A percentile compares a stretch with the other conserved stretches of the same genome.
These are phyloP conservation scores for Mycena leptocephala DNA, from an alignment of 768 basidiomycete genomes.

Conservation along the genomic window DNA sequence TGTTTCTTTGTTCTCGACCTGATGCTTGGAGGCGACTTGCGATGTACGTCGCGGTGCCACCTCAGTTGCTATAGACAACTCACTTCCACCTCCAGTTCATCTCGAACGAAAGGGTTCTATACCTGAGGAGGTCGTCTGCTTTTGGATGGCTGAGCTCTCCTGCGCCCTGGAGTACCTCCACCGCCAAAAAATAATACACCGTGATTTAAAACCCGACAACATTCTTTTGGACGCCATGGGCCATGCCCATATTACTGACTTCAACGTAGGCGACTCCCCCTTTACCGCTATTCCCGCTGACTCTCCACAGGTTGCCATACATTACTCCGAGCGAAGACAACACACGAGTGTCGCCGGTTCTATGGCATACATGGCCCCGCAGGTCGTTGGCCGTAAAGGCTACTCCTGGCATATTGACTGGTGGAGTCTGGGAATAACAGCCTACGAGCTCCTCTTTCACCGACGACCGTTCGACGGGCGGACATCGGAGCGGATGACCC, in stretches of 20 bases:
- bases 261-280: constrained; percentile 71
- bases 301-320: constrained; percentile 78
- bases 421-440: constrained; percentile 96
- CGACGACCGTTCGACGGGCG: constrained; percentile 93
- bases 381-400: constrained; percentile 92
- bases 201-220: constrained; percentile 94
- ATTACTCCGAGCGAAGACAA: constrained; percentile 91
- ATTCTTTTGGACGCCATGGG: constrained; percentile 94
- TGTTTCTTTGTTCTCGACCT: constrained; percentile 98
- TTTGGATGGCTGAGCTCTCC: constrained; percentile 93
- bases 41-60: constrained; percentile 73
- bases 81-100: constrained; percentile 72
- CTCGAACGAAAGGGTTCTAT: constrained; percentile 81
- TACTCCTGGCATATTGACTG: constrained; percentile 96
- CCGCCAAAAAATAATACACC: constrained; percentile 92
- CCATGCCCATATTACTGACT: constrained; percentile 97
- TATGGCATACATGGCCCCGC: constrained; percentile 99
- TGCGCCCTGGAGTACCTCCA: constrained; percentile 93
- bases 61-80: constrained; percentile 15
- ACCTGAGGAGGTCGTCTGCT: constrained; percentile 81
- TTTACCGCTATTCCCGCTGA: background rate
- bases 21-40: constrained; percentile 95
- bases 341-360: constrained; percentile 97
- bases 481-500: constrained; percentile 90
- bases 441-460: constrained; percentile 91